A percentile compares a stretch with the other conserved stretches of the same genome.
phyloP scores from a whole-genome alignment of 2,329 filamentous ascomycete species.

The Cladosporium sp. region DNA sequence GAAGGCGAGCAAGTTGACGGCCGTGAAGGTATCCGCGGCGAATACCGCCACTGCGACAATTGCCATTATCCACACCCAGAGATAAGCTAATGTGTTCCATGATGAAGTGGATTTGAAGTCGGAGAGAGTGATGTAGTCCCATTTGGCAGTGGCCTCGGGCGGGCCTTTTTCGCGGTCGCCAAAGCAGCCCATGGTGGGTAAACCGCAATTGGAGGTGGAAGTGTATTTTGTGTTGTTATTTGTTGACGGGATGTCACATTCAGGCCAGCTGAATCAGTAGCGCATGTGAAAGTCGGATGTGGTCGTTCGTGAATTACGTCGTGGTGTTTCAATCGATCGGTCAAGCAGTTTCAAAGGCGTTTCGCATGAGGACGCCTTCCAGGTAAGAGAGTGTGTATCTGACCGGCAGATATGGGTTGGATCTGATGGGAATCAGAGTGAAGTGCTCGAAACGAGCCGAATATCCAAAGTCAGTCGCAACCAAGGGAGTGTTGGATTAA shows the following conservation, averaged over 20 bases:
- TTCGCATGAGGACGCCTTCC: background rate
- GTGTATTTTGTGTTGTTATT: background rate
- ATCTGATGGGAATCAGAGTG: too few species aligned
- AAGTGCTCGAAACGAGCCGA: background rate
- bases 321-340: background rate
- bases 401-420: slow-evolving; percentile 5
- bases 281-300: background rate
- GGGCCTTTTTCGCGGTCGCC: slow-evolving; percentile 34
- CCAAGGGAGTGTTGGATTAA: background rate
- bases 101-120: slow-evolving; percentile 86
- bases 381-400: slow-evolving; percentile 7
- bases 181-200: slow-evolving; percentile 31
- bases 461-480: background rate
- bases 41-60: slow-evolving; percentile 80
- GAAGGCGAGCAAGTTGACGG: slow-evolving; percentile 84
- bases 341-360: background rate
- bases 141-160: slow-evolving; percentile 55
- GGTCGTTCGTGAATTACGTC: background rate
- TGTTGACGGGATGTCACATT: too few species aligned
- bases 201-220: background rate
- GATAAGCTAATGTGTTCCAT: slow-evolving; percentile 73
- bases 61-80: slow-evolving; percentile 77
- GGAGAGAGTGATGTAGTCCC: slow-evolving; percentile 74
- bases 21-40: slow-evolving; percentile 86
- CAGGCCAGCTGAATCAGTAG: slow-evolving; percentile 13